phyloP scores from a whole-genome alignment of 1,284 basidiomycete genomes.

The Sparassis latifolia region DNA sequence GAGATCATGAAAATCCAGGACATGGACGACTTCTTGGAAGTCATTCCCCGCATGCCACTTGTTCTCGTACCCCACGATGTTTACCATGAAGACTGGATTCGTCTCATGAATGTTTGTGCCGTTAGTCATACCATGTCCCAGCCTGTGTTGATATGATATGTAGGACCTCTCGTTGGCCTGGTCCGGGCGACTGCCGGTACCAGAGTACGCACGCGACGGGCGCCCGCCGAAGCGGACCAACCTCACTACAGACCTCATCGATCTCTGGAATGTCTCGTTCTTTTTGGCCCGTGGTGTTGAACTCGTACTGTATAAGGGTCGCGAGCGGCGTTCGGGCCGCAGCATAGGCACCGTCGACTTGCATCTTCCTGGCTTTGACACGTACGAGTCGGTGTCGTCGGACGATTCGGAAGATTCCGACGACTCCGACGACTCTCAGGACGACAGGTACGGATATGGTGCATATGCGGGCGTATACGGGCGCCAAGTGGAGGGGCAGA shows the following conservation, averaged over 20 bases:
- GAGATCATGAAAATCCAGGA: conserved; percentile 62
- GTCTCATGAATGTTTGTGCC: conserved; percentile 58
- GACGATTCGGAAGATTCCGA: conserved; percentile 22
- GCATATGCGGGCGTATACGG: conserved; percentile 33
- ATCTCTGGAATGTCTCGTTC: conserved; percentile 72
- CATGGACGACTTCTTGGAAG: conserved; percentile 64
- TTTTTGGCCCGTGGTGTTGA: conserved; percentile 67
- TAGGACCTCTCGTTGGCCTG: conserved; percentile 68
- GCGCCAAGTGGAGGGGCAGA: conserved; percentile 23
- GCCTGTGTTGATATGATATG: not conserved
- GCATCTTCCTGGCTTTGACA: conserved; percentile 42
- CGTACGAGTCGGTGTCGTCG: conserved; percentile 27
- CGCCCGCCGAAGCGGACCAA: conserved; percentile 48
- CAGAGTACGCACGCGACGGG: conserved; percentile 38
- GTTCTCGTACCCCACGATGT: conserved; percentile 74
- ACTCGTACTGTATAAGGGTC: conserved; percentile 68
- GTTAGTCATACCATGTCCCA: conserved; percentile 1
- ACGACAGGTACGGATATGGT: conserved; percentile 29
- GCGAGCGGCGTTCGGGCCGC: conserved; percentile 62
- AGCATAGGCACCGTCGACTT: conserved; percentile 46
- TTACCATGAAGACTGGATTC: conserved; percentile 67
- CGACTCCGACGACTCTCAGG: conserved; percentile 35
- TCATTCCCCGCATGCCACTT: conserved; percentile 61
- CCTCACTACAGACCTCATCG: conserved; percentile 61
- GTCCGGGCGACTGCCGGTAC: conserved; percentile 63